Conservation (phyloP, 108 stramenopile genomes). For the Cyclotella atomus region DNA sequence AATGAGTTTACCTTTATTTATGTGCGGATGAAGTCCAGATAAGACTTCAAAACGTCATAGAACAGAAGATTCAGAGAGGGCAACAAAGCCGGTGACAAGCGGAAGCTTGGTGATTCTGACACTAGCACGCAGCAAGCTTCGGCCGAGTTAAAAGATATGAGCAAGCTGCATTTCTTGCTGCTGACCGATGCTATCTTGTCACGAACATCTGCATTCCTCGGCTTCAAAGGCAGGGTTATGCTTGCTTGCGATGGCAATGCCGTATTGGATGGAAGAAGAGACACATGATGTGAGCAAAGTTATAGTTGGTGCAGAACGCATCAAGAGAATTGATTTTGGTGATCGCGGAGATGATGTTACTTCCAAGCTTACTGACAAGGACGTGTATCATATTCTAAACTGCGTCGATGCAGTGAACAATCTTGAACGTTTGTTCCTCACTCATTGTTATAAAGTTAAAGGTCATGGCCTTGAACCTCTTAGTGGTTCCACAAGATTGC, state of each 20-base stretch:
- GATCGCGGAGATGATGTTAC: not conserved
- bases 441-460: conserved; percentile 2
- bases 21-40: no score
- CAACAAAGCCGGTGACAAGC: not conserved
- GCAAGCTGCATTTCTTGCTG: not conserved
- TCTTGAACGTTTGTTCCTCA: conserved; percentile 1
- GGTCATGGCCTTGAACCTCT: conserved; percentile 30
- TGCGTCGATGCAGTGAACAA: conserved; percentile 11
- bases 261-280: not conserved
- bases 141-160: not conserved
- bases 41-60: no score
- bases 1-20: no score
- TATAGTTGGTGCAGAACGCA: not conserved
- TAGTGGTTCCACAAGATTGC: conserved; percentile 16
- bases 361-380: conserved; percentile 4
- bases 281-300: not conserved
- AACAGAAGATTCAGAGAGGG: no score
- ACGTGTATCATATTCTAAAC: conserved; percentile 1
- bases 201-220: not conserved
- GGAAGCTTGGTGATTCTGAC: not conserved
- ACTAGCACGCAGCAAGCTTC: no score
- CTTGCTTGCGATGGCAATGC: not conserved
- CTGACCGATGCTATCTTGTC: not conserved
- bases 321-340: conserved; percentile 24
- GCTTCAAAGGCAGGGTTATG: not conserved